Base-by-base conservation (phyloP, 148 eudicot species). In the Nepenthes mirabilis region DNA sequence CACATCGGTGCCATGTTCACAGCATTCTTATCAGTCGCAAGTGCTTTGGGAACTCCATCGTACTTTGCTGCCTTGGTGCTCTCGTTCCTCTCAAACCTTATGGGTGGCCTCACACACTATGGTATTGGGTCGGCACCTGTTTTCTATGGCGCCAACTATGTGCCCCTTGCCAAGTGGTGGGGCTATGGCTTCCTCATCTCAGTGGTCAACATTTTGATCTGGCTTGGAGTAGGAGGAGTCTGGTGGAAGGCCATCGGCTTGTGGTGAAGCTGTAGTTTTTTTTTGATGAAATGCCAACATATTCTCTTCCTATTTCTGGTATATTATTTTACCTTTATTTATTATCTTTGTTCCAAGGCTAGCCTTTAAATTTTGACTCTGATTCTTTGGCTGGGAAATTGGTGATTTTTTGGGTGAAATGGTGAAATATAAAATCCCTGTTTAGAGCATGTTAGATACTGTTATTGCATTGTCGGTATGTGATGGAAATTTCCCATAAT, bases 1-100 rank as follows among this genome's bases (percentile, higher is more conserved):
- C 96, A 93, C 37, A 93, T 93, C n/a, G 99, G 99, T 48, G 99
- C 99, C 61, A 93, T 93, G 99, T 93, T 79, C 70, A 88, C 99
- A 10, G 95, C 96, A 49, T 89, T 93, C 74, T 63, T 93, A 64
- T 86, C 96, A 1, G 95, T 93, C n/a, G 83, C 99, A 45, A 89
- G 87, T 61, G 99, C 99, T 33, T 78, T 93, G 50, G 95, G 99
- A 14, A 81, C 99, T 50, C 99, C 96, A 14, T 76, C 96, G 11
- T 86, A 75, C 60, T 73, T 93, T 32, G 99, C 87, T 35, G 96
- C 99, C 9, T 56, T 88, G 59, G 98, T 93, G 43, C 96, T 93
- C 14, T 65, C 98, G 33, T 83, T 93, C 80, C 78, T 88, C 2
- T 93, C 96, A 63, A 88, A 89, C 74, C 83, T 93, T 57, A 93